phyloP scores from a whole-genome alignment of 1,139 yeast genomes.

The Blastobotrys persicus region DNA sequence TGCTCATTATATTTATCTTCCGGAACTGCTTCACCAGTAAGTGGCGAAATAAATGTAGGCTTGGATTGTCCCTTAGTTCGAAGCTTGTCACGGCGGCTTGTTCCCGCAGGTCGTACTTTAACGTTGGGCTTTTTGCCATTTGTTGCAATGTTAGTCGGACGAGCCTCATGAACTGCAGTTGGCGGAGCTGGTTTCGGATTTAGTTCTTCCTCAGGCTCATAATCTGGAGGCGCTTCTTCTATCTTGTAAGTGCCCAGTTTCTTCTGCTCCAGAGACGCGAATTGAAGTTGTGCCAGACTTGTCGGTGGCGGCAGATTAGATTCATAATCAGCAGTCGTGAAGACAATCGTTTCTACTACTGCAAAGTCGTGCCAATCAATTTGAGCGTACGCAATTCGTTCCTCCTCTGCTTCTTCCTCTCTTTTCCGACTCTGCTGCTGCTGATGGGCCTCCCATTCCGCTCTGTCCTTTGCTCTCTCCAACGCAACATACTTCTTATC shows the following conservation, averaged over 20 bases:
- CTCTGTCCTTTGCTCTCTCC: slow-evolving; percentile 53
- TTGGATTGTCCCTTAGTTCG: slow-evolving; percentile 14
- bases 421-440: slow-evolving; percentile 35
- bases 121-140: slow-evolving; percentile 31
- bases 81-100: slow-evolving; percentile 50
- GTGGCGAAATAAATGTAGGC: slow-evolving; percentile 61
- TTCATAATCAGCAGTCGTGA: slow-evolving; percentile 63
- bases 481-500: slow-evolving; percentile 42
- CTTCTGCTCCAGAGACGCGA: slow-evolving; percentile 57
- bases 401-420: slow-evolving; percentile 39
- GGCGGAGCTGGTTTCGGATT: slow-evolving; percentile 18
- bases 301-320: slow-evolving; percentile 62
- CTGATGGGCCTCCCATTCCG: slow-evolving; percentile 50
- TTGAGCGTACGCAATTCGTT: slow-evolving; percentile 60
- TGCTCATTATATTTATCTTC: slow-evolving; percentile 74
- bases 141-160: slow-evolving; percentile 3
- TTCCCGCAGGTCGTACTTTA: slow-evolving; percentile 69
- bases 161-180: slow-evolving; percentile 1
- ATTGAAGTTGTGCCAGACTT: slow-evolving; percentile 56
- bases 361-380: slow-evolving; percentile 87
- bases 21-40: slow-evolving; percentile 67
- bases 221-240: slow-evolving; percentile 44
- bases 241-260: slow-evolving; percentile 31
- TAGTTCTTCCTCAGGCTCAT: slow-evolving; percentile 23
- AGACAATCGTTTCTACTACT: slow-evolving; percentile 65